Base-by-base conservation (phyloP, 306 rosid genomes). In the Mucuna pruriens region DNA sequence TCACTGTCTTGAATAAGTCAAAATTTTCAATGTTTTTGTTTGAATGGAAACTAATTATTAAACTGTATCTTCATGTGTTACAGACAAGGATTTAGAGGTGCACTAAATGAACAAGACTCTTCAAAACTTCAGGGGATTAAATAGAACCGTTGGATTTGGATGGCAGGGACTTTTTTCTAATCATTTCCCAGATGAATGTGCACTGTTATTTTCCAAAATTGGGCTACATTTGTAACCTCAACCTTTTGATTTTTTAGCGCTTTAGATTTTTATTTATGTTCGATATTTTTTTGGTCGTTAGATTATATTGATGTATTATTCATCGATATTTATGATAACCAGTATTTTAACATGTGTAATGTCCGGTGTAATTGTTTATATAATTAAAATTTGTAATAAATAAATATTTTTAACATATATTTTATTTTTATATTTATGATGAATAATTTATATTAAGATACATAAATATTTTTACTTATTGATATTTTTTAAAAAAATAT, bases 141-240 rank as follows among this genome's bases (percentile, higher is more conserved):
- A 11, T 49, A 22, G 58, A 67, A 17, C 6, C 26, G 33, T 11
- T 80, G 46, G 60, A 85, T 45, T 71, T 76, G 25, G 61, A 76
- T 57, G 31, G n/a, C 34, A 38, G 39, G 0, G 9, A 38, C 9
- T 38, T 38, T 29, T 38, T 38, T 38, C 42, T 38, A 38, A 38
- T 38, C 48, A 38, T 55, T 66, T 76, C 15, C 42, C 20, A 85
- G 33, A 73, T 62, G 52, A 70, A 25, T 80, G 13, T 58, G 58
- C 40, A 40, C 42, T 9, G 6, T 69, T 62, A 3, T 67, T 68
- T 62, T 74, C 33, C 46, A 39, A 61, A 44, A 20, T 49, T 22
- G 60, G 62, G 34, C 52, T 49, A 62, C 19, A 38, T 83, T 62
- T 49, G 51, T 62, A 51, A 80, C 57, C 84, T 38, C 69, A 1